Base-by-base conservation (phyloP, 2,329 filamentous ascomycete genomes). In the Tolypocladium guangdongense region DNA sequence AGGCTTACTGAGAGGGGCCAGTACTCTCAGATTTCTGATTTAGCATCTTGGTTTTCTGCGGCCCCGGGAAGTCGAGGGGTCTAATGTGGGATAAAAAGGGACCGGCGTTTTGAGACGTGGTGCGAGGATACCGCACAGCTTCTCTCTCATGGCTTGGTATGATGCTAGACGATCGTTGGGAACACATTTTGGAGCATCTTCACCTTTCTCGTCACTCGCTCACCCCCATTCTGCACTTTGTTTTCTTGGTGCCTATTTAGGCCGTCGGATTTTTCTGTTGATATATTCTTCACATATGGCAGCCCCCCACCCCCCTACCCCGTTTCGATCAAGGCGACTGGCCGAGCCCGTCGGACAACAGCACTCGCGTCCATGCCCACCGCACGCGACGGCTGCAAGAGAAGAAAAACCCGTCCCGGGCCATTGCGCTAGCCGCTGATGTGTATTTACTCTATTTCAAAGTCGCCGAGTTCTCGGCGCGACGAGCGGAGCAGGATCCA, bases 1-100 rank as follows among this genome's bases (percentile, higher is more conserved):
- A 80, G 64, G 77, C 78, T 4, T 75, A 74, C 53, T 78, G 51
- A 63, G 54, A 38, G 37, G 11, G 22, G 2, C 30, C 24, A 32
- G 4, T 8, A 24, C 39, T 8, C 20, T 45, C 8, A 35, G 51
- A 4, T 51, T 51, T 49, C 49, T 56, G 54, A 57, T 55, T 54
- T 54, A 56, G 55, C 51, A 32, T 32, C 4, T 32, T 24, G 27
- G 11, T 32, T 32, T 12, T 46, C 24, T 46, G 27, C 27, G 3
- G 43, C 16, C 27, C 7, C 8, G 10, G 27, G 27, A 27, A 46
- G 27, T 46, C 10, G 27, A 33, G 18, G 27, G 24, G 10, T 4
- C 18, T 20, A 6, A 47, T 49, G 3, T 16, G 22, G 22, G 20
- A 30, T 11, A 18, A n/a, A 50, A 60, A 58, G 58, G 58, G 60